Base-by-base conservation (phyloP, 768 basidiomycete species). In the Leccinum subgranulosum region DNA sequence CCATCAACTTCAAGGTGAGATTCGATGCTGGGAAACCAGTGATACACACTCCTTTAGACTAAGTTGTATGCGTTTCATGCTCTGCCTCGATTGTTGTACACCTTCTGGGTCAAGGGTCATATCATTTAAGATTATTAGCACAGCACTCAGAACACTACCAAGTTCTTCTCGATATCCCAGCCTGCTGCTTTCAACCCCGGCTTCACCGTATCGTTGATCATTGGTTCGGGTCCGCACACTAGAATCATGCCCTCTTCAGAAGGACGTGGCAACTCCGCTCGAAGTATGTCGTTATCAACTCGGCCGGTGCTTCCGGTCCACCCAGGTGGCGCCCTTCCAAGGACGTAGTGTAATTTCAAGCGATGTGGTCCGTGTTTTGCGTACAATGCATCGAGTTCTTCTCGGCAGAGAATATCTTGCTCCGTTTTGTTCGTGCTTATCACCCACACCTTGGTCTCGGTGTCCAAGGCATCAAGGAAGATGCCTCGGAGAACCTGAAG, bases 1-100 rank as follows among this genome's bases (percentile, higher is more conserved):
- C 92, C 62, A 87, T 98, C 59, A 90, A 87, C 57, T 78, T 96
- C 69, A 95, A 97, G 78, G 94, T 92, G 59, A 55, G 74, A 59
- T 9, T 34, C 1, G 11, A 15, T 23, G 25, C 15, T 8, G 12
- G 3, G 2, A 6, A 29, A 59, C 11, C 14, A 10, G 7, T 43
- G 19, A 25, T 17, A 15, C 27, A 6, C 5, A 27, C 27, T 27
- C 27, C 27, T 27, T 27, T 7, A 31, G 31, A 11, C 29, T 12
- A 11, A 31, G 11, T 31, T 31, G 5, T 31, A 4, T 31, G 29
- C 11, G 11, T 31, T 31, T 11, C 29, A 31, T 11, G 31, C 31
- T 7, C 27, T 27, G 27, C 27, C 27, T 27, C 27, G 6, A 17
- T 39, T 9, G 36, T 39, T 36, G 6, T 39, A 39, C 36, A 39